Base-by-base conservation (phyloP, 1,284 basidiomycete species). In the Ustilago trichophora region DNA sequence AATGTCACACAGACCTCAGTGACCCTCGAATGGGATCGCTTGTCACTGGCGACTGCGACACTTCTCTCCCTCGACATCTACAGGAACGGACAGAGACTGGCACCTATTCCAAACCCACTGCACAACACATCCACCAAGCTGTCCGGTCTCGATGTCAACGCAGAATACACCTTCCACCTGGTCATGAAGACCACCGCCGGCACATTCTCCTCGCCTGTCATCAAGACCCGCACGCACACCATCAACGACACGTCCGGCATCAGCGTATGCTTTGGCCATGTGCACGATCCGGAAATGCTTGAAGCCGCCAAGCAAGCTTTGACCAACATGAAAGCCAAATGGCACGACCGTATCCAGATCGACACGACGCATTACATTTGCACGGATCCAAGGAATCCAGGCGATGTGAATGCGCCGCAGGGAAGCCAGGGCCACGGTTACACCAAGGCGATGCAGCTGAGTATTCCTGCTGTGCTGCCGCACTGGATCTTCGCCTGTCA, bases 311-410 rank as follows among this genome's bases (percentile, higher is more conserved):
- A 73, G 36, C 40, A 59, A 18, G 66, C 72, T 6, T 45, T 81
- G 22, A 36, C 41, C 27, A 45, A 53, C 22, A 68, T 81, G 67
- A 68, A 72, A 27, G 78, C 73, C 3, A 65, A 66, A 22, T 92
- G 90, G 88, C 91, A 89, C 71, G 90, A 94, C 68, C 89, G 89
- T 72, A 93, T 99, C 22, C 91, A 94, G 83, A 93, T 98, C 36
- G 79, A 81, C 21, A 81, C 79, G 1, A 80, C 79, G 11, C 79
- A 81, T 44, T 72, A 74, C 29, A 47, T 81, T 16, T 77, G 76
- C 51, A 72, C 76, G 11, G 62, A 72, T 35, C 72, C 76, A 13
- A 53, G 73, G 16, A 71, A 69, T 27, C 65, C 73, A 16, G 63
- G 56, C 6, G 62, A 62, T 32, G 26, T 36, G 34, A 60, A 60